These are phyloP conservation scores for Hyphopichia khmerensis DNA, from an alignment of 1,139 yeast genomes.

Conservation along the genomic window DNA sequence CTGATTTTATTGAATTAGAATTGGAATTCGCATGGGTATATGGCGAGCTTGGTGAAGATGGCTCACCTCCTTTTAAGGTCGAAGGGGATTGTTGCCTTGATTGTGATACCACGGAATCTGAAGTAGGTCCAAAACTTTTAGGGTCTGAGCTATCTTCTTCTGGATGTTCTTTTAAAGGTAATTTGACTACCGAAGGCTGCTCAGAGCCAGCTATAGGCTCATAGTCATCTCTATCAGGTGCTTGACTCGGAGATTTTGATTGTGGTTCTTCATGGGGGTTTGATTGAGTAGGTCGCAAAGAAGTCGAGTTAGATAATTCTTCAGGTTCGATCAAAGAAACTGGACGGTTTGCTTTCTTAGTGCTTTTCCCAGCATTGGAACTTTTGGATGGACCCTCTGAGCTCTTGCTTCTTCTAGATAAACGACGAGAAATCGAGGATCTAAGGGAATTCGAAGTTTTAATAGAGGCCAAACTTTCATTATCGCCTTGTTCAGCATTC, in stretches of 20 bases:
- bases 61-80: neutral
- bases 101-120: neutral
- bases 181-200: neutral
- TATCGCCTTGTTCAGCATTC: neutral
- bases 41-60: neutral
- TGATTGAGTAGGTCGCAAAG: neutral
- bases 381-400: neutral
- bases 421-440: slow-evolving; percentile 2
- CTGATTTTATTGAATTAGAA: neutral
- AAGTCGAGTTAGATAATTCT: neutral
- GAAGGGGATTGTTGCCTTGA: neutral
- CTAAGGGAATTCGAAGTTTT: slow-evolving; percentile 1
- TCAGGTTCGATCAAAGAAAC: neutral
- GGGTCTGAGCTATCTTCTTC: neutral
- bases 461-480: neutral
- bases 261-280: neutral
- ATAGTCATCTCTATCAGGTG: neutral
- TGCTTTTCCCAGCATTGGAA: neutral
- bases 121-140: neutral
- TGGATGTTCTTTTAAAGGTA: neutral
- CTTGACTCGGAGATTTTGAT: neutral
- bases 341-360: neutral
- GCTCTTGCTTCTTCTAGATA: slow-evolving; percentile 1
- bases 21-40: neutral
- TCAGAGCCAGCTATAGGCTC: slow-evolving; percentile 1